Conservation (phyloP, 129 eudicot species). For the Escallonia herrerae region DNA sequence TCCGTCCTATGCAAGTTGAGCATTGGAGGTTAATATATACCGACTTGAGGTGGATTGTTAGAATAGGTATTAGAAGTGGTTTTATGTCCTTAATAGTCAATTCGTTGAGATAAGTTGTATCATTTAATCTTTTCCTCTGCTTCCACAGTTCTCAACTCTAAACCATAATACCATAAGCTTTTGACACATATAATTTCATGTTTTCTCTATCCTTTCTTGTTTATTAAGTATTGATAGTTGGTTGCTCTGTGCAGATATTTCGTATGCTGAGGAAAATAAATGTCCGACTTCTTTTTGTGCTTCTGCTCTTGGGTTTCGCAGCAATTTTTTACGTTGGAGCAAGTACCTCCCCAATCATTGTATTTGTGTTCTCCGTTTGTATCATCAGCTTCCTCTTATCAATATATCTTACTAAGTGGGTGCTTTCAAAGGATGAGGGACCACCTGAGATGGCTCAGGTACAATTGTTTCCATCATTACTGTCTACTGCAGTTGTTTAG, state of each 20-base stretch:
- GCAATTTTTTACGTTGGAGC: conserved; percentile 85
- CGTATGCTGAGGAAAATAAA: conserved; percentile 75
- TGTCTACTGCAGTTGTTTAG: no score
- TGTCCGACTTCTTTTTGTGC: conserved; percentile 66
- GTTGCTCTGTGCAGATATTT: conserved; percentile 51
- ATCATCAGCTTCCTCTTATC: conserved; percentile 71
- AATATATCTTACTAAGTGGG: conserved; percentile 85
- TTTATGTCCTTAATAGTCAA: no score
- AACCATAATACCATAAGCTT: no score
- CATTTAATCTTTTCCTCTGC: no score
- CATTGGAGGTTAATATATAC: no score
- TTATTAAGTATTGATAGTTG: conserved; percentile 9
- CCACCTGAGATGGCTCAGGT: conserved; percentile 97
- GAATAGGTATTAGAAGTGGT: no score
- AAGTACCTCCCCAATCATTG: conserved; percentile 76
- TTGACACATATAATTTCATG: not conserved
- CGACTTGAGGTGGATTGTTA: no score
- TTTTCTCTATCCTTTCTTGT: conserved; percentile 1
- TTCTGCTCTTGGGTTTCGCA: conserved; percentile 63
- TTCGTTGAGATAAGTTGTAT: no score
- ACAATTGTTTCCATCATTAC: conserved; percentile 3
- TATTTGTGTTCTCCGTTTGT: conserved; percentile 85
- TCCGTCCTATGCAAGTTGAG: no score
- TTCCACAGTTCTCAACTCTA: no score
- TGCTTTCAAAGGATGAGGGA: conserved; percentile 89